These are phyloP conservation scores for Fusarium udum DNA, from an alignment of 2,329 filamentous ascomycete species.

Conservation along the genomic window DNA sequence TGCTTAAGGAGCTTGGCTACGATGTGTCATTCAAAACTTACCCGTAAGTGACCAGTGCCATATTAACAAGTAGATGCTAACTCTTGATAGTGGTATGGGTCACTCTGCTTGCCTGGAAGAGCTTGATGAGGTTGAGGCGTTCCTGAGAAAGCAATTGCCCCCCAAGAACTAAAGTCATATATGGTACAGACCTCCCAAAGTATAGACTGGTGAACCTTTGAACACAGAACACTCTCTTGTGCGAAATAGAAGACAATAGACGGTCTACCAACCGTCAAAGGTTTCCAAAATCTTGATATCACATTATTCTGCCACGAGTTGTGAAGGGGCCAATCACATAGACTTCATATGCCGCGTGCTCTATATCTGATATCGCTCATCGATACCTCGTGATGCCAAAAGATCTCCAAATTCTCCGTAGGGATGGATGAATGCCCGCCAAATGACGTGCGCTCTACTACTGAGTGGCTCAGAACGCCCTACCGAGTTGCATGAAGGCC, in stretches of 20 bases:
- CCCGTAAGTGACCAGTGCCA: constrained; percentile 58
- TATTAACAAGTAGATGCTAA: constrained; percentile 1
- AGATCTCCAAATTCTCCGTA: constrained; percentile 6
- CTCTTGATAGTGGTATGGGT: constrained; percentile 65
- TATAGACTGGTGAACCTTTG: not conserved
- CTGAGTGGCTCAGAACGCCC: constrained; percentile 9
- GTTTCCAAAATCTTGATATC: not conserved
- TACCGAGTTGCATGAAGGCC: constrained; percentile 13
- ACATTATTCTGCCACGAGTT: constrained; percentile 8
- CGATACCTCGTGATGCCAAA: constrained; percentile 24
- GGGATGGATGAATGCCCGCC: constrained; percentile 5
- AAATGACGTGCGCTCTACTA: constrained; percentile 38
- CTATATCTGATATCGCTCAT: constrained; percentile 1
- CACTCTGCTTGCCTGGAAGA: constrained; percentile 83
- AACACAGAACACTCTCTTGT: not conserved
- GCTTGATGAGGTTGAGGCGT: constrained; percentile 80
- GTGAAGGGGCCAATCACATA: constrained; percentile 9
- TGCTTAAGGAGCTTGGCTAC: constrained; percentile 75
- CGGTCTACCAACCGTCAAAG: not conserved
- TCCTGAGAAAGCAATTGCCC: constrained; percentile 58
- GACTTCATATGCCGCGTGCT: constrained; percentile 12
- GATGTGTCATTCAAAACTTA: constrained; percentile 82
- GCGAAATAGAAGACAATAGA: constrained; percentile 2
- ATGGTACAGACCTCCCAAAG: not conserved
- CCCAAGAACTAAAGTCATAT: constrained; percentile 31